Evolutionary conservation across 2,329 filamentous ascomycete genomes (phyloP).

Genomic region (Coccinonectria pachysandricola): DNA sequence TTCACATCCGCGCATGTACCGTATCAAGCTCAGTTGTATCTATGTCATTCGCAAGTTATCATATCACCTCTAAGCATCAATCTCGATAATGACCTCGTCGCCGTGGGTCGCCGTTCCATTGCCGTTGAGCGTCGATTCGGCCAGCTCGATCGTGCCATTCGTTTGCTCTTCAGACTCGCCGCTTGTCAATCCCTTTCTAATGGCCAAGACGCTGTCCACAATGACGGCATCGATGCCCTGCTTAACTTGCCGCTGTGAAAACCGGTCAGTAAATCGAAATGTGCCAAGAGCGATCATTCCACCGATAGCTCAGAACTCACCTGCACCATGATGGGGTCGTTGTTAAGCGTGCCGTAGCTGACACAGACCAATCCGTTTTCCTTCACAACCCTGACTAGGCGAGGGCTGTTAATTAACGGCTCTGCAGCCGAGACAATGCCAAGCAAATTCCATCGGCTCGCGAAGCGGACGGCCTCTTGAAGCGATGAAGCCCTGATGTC

Average conservation of each 20-base stretch:
- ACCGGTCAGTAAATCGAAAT: neutral
- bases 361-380: constrained; percentile 90
- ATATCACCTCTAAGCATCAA: too few relatives aligned
- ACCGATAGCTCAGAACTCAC: too few relatives aligned
- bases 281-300: neutral
- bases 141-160: constrained; percentile 3
- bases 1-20: too few relatives aligned
- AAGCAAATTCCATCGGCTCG: constrained; percentile 85
- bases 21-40: too few relatives aligned
- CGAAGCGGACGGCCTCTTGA: constrained; percentile 92
- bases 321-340: constrained; percentile 75
- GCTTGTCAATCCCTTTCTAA: constrained; percentile 73
- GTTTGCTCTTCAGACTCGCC: constrained; percentile 12
- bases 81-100: too few relatives aligned
- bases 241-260: constrained; percentile 66
- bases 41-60: too few relatives aligned
- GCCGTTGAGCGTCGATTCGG: constrained; percentile 6
- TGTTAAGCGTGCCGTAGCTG: constrained; percentile 86
- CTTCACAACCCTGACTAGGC: constrained; percentile 86
- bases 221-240: constrained; percentile 98
- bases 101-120: constrained; percentile 7
- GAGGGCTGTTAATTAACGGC: constrained; percentile 78
- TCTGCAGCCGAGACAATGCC: constrained; percentile 86
- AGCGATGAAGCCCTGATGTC: constrained; percentile 85
- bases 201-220: constrained; percentile 87